Evolutionary conservation across 2,329 filamentous ascomycete species (phyloP), one percentile per base, ranked within the genome.

Genomic region (Colletotrichum eremochloae): DNA sequence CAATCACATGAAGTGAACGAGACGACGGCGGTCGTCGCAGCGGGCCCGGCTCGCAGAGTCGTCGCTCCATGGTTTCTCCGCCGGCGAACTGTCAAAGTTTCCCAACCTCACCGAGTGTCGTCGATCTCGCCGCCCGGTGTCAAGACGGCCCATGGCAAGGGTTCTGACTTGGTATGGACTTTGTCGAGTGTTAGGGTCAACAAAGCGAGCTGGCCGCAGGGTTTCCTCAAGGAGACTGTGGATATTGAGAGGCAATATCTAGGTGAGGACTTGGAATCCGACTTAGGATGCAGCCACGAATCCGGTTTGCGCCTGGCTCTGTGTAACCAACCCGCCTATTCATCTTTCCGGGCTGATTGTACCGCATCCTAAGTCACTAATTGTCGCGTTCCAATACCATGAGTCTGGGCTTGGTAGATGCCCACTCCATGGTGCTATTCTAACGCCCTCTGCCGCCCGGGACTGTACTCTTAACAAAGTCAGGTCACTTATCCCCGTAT

Each of bases 101-200:
- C 60, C 60, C 44, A 12, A 18, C 33, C 29, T 63, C 33, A 46
- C 60, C 44, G 44, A 40, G 31, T 14, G 14, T 38, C 60, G 60
- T 44, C 44, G 44, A 24, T 15, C 31, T 38, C 46, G 53, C 53
- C 33, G 33, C 20, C 33, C 44, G 53, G 33, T 24, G 53, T 48
- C 44, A 57, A 12, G 20, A 20, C 20, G 9, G 33, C 3, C n/a
- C 12, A 24, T 20, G 33, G 33, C 33, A 24, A n/a, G 55, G 55
- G 3, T 57, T 18, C 11, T 12, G 3, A n/a, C 55, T 40, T 57
- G 33, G 33, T 1, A 24, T 15, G 20, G 53, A 14, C 18, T 6
- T 20, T 40, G n/a, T 20, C 38, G 14, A 18, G 56, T 29, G 29
- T 6, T 12, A 11, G n/a, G 18, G 8, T 18, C 15, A 36, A 24